Percentiles rank a stretch among this genome's conserved stretches.
These are phyloP conservation scores for Albizia julibrissin DNA, from an alignment of 306 rosid species.

Conservation along the genomic window DNA sequence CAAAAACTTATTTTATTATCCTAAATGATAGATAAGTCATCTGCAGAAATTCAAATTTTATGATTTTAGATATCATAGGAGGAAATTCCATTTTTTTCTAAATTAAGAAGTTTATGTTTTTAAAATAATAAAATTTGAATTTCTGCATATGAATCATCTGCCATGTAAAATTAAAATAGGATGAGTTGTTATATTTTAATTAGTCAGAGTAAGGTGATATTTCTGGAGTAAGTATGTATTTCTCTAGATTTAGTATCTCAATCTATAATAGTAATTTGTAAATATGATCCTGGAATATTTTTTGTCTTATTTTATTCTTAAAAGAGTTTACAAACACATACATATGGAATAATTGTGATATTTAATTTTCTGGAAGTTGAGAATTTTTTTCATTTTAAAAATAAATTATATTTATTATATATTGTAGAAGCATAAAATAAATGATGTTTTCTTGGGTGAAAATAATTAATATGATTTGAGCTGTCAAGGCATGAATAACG, in stretches of 20 bases:
- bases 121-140: too few relatives aligned
- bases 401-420: neutral
- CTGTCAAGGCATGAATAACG: neutral
- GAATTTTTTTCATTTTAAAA: neutral
- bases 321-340: neutral
- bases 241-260: neutral
- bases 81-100: too few relatives aligned
- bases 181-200: too few relatives aligned
- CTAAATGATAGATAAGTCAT: too few relatives aligned
- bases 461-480: neutral
- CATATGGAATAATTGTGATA: neutral
- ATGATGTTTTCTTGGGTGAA: neutral
- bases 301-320: neutral
- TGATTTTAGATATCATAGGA: too few relatives aligned
- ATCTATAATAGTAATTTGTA: neutral
- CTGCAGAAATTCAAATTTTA: too few relatives aligned
- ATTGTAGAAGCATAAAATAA: neutral
- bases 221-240: too few relatives aligned
- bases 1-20: too few relatives aligned
- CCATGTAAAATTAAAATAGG: too few relatives aligned
- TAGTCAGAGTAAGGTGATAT: too few relatives aligned
- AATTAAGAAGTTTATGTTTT: too few relatives aligned
- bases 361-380: neutral
- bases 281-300: neutral
- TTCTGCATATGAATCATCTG: too few relatives aligned